Base-by-base conservation (phyloP, 2,329 filamentous ascomycete genomes). In the Elsinoe perseae region DNA sequence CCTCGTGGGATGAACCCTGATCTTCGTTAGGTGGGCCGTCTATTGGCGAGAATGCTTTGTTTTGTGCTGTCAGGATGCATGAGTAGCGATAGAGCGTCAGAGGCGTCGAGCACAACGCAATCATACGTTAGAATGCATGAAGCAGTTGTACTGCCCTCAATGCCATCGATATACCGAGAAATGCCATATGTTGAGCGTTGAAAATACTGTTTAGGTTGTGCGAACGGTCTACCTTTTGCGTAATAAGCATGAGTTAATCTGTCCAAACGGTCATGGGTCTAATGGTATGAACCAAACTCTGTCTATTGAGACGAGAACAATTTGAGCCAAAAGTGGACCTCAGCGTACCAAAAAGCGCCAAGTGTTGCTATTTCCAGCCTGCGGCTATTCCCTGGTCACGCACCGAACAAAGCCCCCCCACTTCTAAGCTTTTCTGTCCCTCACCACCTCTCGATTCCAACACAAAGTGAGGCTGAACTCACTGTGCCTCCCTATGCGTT, bases 391-490 rank as follows among this genome's bases (percentile, higher is more conserved):
- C n/a, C 43, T 16, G 43, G 43, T 25, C 43, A 16, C 23, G 43
- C 43, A 25, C 43, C 27, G 25, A 23, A 25, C 25, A 20, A 8
- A 14, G 23, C 43, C 20, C 21, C 23, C 25, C 25, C 14, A 6
- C 25, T 52, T n/a, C n/a, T n/a, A n/a, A n/a, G n/a, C 8, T 34
- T 36, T 25, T 32, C 18, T 20, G 18, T 20, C 48, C 12, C 25
- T 52, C 48, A 36, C 18, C 28, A 23, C 30, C 48, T 20, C 28
- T 34, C 28, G 20, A 34, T 52, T 52, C 48, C 48, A 52, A 52
- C 48, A 52, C 21, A n/a, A n/a, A 8, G 48, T 52, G 48, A 52
- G 48, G 48, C 48, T 52, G 48, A 52, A 52, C 48, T 27, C 28
- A 52, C 48, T 38, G 32, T 52, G 48, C 48, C 48, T 52, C 48